Conservation (phyloP, 441 rosid genomes). For the Breynia disticha region DNA sequence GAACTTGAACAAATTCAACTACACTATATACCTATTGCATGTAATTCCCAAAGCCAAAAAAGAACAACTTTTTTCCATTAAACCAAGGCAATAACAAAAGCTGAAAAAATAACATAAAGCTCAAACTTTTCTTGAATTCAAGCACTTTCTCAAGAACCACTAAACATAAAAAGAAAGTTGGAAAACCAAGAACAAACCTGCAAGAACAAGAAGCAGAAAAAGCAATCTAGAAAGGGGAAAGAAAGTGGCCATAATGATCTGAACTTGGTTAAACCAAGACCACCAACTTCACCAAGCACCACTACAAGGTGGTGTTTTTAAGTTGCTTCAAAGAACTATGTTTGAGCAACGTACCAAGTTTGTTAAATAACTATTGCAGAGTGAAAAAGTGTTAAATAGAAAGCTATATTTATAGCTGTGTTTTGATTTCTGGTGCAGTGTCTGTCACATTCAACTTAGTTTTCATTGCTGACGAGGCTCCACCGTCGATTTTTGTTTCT, state of each 20-base stretch:
- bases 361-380: neutral
- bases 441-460: conserved; percentile 2
- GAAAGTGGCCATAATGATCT: conserved; percentile 25
- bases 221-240: conserved; percentile 12
- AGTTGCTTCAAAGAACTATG: too few relatives aligned
- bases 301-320: neutral
- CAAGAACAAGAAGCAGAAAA: conserved; percentile 21
- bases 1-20: too few relatives aligned
- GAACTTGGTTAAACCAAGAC: conserved; percentile 12
- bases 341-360: too few relatives aligned
- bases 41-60: too few relatives aligned
- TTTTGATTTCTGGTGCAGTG: neutral
- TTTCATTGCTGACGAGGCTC: neutral
- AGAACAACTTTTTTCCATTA: neutral
- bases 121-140: too few relatives aligned
- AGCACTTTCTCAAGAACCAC: too few relatives aligned
- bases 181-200: conserved; percentile 19
- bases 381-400: too few relatives aligned
- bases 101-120: neutral
- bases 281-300: neutral
- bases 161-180: too few relatives aligned
- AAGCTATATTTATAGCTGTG: conserved; percentile 6
- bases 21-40: neutral
- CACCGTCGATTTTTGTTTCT: neutral
- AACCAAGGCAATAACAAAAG: neutral